Base-by-base conservation (phyloP, 805 yeast species). In the Ogataea pignaliae region DNA sequence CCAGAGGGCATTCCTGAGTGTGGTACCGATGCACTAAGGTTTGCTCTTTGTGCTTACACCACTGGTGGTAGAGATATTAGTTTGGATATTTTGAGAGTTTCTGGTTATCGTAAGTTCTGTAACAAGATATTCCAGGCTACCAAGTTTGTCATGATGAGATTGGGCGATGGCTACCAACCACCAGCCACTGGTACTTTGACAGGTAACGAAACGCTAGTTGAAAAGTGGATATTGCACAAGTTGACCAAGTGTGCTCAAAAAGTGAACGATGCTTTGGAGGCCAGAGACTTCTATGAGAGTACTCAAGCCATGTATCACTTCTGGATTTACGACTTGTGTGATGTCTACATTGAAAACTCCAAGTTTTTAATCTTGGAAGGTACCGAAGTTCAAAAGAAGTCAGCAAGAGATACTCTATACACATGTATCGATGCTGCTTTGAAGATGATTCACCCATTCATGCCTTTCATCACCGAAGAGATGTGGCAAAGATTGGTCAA, bases 91-190 rank as follows among this genome's bases (percentile, higher is more conserved):
- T 73, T 88, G 65, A 85, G 98, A 72, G 97, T 93, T 55, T 98
- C 93, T 66, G 99, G 98, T 61, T 93, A 93, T 83, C 82, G 99
- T 72, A 93, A 93, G 78, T 93, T 93, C 86, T 89, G 99, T 76
- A 93, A 93, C 82, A 93, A 93, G 81, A 93, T 93, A 59, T 93
- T 88, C 77, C 98, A 93, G 73, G 99, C 99, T 43, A 90, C 98
- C 50, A 93, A 93, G 72, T 93, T 93, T 62, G 98, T 89, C 36
- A 73, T 93, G 69, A 81, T 90, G 81, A 83, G 95, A 66, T 76
- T 93, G 51, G 98, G 98, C 49, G 85, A 79, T 26, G 96, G 83
- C 63, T 93, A 88, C 68, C 64, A 68, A 45, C 98, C 99, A 43
- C 87, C 95, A 43, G 80, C 83, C 17, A 66, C 71, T 12, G 75